Evolutionary conservation across 176 grass and related monocot genomes (phyloP).

Genomic region (Panicum miliaceum): DNA sequence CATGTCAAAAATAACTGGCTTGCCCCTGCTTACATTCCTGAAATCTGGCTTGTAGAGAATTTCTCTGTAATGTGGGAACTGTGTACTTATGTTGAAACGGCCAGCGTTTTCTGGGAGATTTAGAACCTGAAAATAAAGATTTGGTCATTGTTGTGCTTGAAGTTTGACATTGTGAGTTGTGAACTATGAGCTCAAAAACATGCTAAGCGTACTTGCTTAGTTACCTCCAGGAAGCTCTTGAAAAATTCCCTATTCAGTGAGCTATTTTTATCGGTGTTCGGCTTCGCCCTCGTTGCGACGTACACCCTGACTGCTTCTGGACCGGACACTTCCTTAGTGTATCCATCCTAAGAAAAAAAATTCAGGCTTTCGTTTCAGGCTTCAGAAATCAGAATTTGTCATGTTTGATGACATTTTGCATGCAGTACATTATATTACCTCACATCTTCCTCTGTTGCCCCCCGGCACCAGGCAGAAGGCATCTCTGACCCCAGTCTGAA

Average conservation of each 20-base stretch:
- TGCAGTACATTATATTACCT: constrained; percentile 49
- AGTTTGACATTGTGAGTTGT: neutral
- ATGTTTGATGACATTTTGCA: neutral
- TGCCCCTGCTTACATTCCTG: constrained; percentile 48
- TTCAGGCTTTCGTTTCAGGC: neutral
- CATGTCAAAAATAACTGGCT: constrained; percentile 83
- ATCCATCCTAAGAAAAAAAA: constrained; percentile 64
- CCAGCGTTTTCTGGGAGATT: constrained; percentile 59
- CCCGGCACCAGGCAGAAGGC: constrained; percentile 64
- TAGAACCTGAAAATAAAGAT: constrained; percentile 54
- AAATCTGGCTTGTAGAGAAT: constrained; percentile 63
- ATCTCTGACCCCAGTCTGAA: constrained; percentile 71
- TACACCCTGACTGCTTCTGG: constrained; percentile 54
- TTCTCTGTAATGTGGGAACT: constrained; percentile 81
- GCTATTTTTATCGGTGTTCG: constrained; percentile 57
- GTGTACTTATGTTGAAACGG: constrained; percentile 68
- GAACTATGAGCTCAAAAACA: neutral
- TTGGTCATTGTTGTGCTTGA: neutral
- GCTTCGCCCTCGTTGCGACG: constrained; percentile 72
- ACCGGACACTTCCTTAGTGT: constrained; percentile 74
- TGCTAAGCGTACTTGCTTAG: neutral
- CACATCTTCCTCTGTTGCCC: constrained; percentile 68
- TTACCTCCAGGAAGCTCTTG: constrained; percentile 78
- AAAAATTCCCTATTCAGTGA: constrained; percentile 63
- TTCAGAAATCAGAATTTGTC: neutral